These are phyloP conservation scores for Kazachstania sp. DNA, from an alignment of 1,139 yeast genomes.

Conservation along the genomic window DNA sequence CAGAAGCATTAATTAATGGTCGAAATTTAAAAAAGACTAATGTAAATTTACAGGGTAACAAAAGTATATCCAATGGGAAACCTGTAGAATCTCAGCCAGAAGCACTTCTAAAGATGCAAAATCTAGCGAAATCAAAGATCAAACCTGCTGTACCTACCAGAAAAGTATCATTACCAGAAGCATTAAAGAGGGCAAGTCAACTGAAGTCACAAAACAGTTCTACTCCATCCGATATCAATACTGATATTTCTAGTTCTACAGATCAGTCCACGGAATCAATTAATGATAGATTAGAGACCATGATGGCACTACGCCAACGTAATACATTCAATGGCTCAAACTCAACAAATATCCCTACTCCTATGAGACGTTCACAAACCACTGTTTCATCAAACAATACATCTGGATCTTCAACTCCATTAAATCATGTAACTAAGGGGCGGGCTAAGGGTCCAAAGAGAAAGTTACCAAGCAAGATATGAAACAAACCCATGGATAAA, in stretches of 20 bases:
- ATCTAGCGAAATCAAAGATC: conserved; percentile 13
- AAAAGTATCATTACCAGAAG: conserved; percentile 30
- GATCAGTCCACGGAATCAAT: neutral
- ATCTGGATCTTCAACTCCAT: conserved; percentile 8
- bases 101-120: conserved; percentile 11
- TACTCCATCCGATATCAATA: too few species aligned
- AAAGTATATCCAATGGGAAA: neutral
- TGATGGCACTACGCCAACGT: conserved; percentile 3
- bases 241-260: conserved; percentile 3
- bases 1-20: conserved; percentile 14
- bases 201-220: conserved; percentile 13
- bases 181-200: conserved; percentile 21
- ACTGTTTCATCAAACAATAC: neutral
- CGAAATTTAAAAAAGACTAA: conserved; percentile 6
- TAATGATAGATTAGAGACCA: neutral
- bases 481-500: neutral
- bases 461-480: conserved; percentile 41
- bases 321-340: neutral
- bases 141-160: conserved; percentile 24
- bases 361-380: neutral
- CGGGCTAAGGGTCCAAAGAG: conserved; percentile 73
- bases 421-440: conserved; percentile 52
- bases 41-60: neutral
- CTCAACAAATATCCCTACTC: neutral
- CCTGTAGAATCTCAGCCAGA: conserved; percentile 8